A percentile compares a stretch with the other conserved stretches of the same genome.
These are phyloP conservation scores for Kwoniella dejecticola DNA, from an alignment of 768 basidiomycete species.

Conservation along the genomic window DNA sequence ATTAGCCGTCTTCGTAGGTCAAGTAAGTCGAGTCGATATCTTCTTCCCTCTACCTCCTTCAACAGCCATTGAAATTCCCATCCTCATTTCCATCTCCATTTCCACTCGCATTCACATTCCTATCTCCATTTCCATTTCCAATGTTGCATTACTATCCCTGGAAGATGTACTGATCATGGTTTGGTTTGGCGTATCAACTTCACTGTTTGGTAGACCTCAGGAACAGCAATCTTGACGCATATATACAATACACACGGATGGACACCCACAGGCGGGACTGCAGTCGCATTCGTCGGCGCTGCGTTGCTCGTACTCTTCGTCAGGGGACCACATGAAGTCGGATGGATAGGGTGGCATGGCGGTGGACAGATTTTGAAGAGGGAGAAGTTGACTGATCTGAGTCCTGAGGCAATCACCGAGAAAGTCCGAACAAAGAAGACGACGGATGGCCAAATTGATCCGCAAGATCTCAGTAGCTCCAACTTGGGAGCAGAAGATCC, in stretches of 20 bases:
- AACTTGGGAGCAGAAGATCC: no score
- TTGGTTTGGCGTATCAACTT: no score
- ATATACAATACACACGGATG: constrained; percentile 73
- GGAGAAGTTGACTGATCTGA: constrained; percentile 40
- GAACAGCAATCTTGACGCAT: constrained; percentile 71
- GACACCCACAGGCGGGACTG: constrained; percentile 66
- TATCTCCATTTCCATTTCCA: neutral
- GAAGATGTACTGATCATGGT: no score
- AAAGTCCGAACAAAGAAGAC: constrained; percentile 4
- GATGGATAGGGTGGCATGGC: constrained; percentile 58
- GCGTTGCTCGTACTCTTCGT: constrained; percentile 64
- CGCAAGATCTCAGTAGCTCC: no score
- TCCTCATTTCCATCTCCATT: neutral
- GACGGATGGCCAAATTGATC: neutral
- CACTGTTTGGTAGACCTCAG: no score
- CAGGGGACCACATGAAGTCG: constrained; percentile 67
- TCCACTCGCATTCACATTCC: neutral
- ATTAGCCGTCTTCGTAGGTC: constrained; percentile 73
- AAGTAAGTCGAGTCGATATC: no score
- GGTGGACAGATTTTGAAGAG: constrained; percentile 47
- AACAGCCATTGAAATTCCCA: no score
- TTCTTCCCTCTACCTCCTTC: no score
- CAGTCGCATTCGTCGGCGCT: constrained; percentile 64
- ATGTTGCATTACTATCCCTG: no score
- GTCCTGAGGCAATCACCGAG: constrained; percentile 46